phyloP scores from a whole-genome alignment of 768 basidiomycete genomes.

The Tephrocybe sp. region DNA sequence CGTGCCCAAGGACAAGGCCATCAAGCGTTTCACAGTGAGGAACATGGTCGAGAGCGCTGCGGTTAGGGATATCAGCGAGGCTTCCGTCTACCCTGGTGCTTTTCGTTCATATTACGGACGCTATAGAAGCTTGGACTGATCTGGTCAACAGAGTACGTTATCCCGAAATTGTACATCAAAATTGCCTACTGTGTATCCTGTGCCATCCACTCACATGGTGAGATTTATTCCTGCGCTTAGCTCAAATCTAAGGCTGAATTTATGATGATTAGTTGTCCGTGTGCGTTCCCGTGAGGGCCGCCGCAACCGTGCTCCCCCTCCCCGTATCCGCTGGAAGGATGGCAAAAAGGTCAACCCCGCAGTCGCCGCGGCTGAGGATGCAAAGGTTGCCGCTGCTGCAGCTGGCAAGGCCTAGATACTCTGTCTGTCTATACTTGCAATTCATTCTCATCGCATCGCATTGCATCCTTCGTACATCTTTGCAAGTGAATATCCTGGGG shows the following conservation, averaged over 20 bases:
- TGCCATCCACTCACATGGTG: constrained; percentile 98
- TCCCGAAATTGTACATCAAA: constrained; percentile 98
- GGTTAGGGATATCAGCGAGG: constrained; percentile 95
- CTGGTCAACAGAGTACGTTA: constrained; percentile 75
- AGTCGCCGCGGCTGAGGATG: constrained; percentile 89
- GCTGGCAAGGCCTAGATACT: constrained; percentile 50
- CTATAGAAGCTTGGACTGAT: not conserved
- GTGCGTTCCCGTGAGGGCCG: constrained; percentile 95
- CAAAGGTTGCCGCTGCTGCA: constrained; percentile 57
- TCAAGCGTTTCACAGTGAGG: constrained; percentile 98
- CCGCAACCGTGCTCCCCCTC: constrained; percentile 96
- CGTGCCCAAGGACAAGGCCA: constrained; percentile 98
- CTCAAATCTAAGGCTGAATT: constrained; percentile 7
- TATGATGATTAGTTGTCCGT: constrained; percentile 75
- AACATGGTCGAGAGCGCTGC: constrained; percentile 99
- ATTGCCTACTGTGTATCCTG: constrained; percentile 98
- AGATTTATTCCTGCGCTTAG: constrained; percentile 26
- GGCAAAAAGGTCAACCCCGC: constrained; percentile 96
- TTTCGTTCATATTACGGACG: constrained; percentile 16
- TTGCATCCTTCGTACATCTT: too few species aligned
- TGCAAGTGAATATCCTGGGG: too few species aligned
- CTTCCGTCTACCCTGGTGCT: constrained; percentile 88
- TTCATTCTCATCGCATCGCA: constrained; percentile 14
- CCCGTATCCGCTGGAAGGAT: constrained; percentile 93
- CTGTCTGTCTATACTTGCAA: constrained; percentile 18